Evolutionary conservation across 2,329 filamentous ascomycete genomes (phyloP), one percentile per base, ranked within the genome.

Genomic region (Fusarium nanum): DNA sequence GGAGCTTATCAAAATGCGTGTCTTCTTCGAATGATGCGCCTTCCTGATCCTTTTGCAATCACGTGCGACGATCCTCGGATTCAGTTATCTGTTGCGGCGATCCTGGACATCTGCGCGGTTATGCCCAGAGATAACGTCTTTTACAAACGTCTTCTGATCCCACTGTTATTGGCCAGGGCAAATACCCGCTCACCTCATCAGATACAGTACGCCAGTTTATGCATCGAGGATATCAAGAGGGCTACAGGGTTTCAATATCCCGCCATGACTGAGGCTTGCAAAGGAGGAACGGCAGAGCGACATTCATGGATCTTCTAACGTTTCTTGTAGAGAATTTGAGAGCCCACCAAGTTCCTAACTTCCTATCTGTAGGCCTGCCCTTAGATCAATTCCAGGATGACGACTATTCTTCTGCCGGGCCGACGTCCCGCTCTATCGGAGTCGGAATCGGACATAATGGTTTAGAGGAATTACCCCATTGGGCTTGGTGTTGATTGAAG

Each of bases 271-370:
- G 71, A 76, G n/a, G 20, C 75, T 1, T 76, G 75, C 28, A 30
- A 30, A 30, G 70, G 72, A 74, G 6, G 70, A 65, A 42, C 64
- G 75, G 7, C 56, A 44, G 11, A 55, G 47, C 2, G 72, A 73
- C 16, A 50, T 60, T 6, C 54, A 53, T 1, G 72, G 61, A 4
- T 64, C 61, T 70, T 58, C 34, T 2, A 73, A 77, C 9, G 45
- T 77, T 13, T 73, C 73, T 1, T 75, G 74, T 75, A 77, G 75
- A 74, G 75, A 75, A 50, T 77, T 76, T n/a, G 76, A 76, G 37
- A 54, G 74, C 63, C 23, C 6, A 9, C 18, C 18, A 14, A 25
- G 4, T 27, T 12, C 13, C 7, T 12, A 14, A 25, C 3, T 27
- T 12, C 13, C 7, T 12, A 2, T 18, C 1, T 12, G n/a, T 7